Evolutionary conservation across 768 basidiomycete species (phyloP).

Genomic region (Porpolomopsis calyptriformis): DNA sequence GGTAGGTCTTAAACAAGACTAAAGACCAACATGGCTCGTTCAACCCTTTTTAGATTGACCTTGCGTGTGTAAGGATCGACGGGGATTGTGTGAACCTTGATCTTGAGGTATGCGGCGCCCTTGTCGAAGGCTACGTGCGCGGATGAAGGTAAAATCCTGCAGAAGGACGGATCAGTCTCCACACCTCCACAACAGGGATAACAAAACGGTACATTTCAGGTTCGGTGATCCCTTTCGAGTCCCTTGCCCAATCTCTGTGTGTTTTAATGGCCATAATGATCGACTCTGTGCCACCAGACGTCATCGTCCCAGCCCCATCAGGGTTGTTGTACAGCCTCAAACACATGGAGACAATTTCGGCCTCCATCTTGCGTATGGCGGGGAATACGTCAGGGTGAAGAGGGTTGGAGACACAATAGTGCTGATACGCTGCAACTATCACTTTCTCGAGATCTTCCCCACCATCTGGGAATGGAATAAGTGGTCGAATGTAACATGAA

Average conservation of each 20-base stretch:
- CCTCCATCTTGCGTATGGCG: constrained; percentile 92
- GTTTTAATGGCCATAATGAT: constrained; percentile 95
- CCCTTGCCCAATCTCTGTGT: constrained; percentile 83
- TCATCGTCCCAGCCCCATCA: constrained; percentile 82
- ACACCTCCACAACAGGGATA: not conserved
- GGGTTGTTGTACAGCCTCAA: constrained; percentile 78
- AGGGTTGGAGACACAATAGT: constrained; percentile 81
- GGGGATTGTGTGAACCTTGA: constrained; percentile 84
- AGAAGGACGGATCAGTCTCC: not conserved
- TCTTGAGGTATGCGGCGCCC: constrained; percentile 73
- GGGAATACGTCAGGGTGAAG: constrained; percentile 93
- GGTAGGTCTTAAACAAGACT: constrained; percentile 3
- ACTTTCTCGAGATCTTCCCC: constrained; percentile 72
- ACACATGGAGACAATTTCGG: constrained; percentile 85
- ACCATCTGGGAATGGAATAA: constrained; percentile 43
- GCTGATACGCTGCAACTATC: constrained; percentile 69
- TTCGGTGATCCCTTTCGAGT: constrained; percentile 75
- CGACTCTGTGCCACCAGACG: constrained; percentile 91
- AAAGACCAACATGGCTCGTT: constrained; percentile 71
- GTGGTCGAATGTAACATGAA: not conserved
- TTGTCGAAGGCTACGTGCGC: constrained; percentile 97
- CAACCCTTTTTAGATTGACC: constrained; percentile 66
- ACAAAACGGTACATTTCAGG: constrained; percentile 73
- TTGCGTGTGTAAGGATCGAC: constrained; percentile 68
- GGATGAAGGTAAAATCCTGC: constrained; percentile 73